Evolutionary conservation across 169 alveolate genomes (phyloP).

Genomic region (Plasmodium vivax): DNA sequence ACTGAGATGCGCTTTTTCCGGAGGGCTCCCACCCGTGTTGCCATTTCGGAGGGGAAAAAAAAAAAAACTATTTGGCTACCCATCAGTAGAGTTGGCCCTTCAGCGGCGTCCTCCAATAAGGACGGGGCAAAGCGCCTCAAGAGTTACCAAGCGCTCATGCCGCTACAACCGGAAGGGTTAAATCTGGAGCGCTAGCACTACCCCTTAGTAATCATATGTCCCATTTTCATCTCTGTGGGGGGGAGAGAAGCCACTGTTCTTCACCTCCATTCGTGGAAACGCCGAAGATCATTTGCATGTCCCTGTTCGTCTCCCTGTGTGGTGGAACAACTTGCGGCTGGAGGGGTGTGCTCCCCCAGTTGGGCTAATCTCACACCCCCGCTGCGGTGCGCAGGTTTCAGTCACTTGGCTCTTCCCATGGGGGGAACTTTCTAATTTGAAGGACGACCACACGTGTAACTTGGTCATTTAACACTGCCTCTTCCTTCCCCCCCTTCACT

Average conservation of each 20-base stretch:
- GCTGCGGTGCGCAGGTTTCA: background rate
- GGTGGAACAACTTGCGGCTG: background rate
- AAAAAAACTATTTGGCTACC: background rate
- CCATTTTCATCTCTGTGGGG: background rate
- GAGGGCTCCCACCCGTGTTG: background rate
- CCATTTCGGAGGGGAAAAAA: background rate
- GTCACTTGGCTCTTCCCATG: background rate
- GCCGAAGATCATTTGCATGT: background rate
- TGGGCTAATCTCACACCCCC: background rate
- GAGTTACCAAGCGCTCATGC: background rate
- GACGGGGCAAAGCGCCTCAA: background rate
- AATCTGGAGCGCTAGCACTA: background rate
- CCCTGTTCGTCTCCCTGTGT: background rate
- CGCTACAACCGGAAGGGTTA: background rate
- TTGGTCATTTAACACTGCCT: background rate
- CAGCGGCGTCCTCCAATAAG: background rate
- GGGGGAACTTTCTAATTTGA: background rate
- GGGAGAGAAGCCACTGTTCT: background rate
- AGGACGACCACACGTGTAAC: background rate
- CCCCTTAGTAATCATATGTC: background rate
- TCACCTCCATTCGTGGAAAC: background rate
- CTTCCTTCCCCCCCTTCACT: background rate
- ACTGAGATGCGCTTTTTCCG: background rate
- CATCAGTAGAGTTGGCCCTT: background rate
- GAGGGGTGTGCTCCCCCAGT: background rate